Percentiles rank a stretch among this genome's conserved stretches.
Conservation (phyloP, 2,329 filamentous ascomycete species). For the Fusarium sp. region DNA sequence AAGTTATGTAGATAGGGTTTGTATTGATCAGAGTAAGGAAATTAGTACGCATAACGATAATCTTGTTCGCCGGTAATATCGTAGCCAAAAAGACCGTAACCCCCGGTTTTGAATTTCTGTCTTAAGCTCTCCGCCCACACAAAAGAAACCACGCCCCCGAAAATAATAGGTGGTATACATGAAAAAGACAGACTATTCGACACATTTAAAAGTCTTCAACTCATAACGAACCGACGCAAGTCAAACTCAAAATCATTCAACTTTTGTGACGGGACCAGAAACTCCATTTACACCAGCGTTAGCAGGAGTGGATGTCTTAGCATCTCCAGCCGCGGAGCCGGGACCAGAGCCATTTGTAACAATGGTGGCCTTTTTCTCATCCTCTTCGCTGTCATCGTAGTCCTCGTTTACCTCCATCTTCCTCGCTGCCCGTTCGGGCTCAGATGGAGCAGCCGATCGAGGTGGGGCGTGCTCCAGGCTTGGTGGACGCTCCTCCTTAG, state of each 20-base stretch:
- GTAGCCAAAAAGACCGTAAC: conserved; percentile 52
- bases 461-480: conserved; percentile 57
- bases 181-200: conserved; percentile 39
- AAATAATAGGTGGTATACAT: conserved; percentile 44
- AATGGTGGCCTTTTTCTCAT: conserved; percentile 75
- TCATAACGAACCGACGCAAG: conserved; percentile 42
- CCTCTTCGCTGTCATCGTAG: conserved; percentile 94
- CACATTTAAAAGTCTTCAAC: conserved; percentile 46
- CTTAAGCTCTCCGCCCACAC: conserved; percentile 38
- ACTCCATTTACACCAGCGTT: conserved; percentile 64
- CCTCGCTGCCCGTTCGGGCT: conserved; percentile 86
- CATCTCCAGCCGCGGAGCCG: conserved; percentile 65
- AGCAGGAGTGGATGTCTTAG: conserved; percentile 66
- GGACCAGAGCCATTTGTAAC: conserved; percentile 63
- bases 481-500: conserved; percentile 73
- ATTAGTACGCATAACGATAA: conserved; percentile 44
- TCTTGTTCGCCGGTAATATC: conserved; percentile 50
- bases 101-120: conserved; percentile 42
- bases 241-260: conserved; percentile 56
- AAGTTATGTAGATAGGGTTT: conserved; percentile 9
- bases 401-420: conserved; percentile 99
- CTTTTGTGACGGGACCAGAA: conserved; percentile 60
- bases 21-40: conserved; percentile 43
- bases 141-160: conserved; percentile 40
- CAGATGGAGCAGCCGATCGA: conserved; percentile 68